Evolutionary conservation across 495 filamentous ascomycete genomes (phyloP).

Genomic region (Aspergillus asperescens): DNA sequence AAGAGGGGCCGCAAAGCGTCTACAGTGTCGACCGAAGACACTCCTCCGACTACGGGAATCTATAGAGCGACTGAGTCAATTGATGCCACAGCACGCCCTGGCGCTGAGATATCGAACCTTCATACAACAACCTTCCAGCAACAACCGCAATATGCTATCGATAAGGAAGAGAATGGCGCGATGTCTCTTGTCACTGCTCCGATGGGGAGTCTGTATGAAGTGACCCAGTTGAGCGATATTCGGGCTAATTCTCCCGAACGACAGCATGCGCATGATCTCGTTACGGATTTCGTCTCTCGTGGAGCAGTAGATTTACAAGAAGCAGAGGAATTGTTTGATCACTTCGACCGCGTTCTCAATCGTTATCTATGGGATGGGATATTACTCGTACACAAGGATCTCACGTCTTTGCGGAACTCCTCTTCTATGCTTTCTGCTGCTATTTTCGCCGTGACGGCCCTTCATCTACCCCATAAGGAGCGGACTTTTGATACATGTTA

Average conservation of each 20-base stretch:
- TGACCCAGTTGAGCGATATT: slow-evolving; percentile 50
- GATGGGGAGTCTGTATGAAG: slow-evolving; percentile 57
- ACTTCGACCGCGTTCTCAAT: slow-evolving; percentile 49
- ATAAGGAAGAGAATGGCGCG: slow-evolving; percentile 39
- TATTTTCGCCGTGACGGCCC: slow-evolving; percentile 48
- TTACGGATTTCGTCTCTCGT: slow-evolving; percentile 50
- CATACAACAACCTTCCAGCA: slow-evolving; percentile 22
- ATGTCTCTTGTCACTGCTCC: slow-evolving; percentile 49
- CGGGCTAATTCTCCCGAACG: slow-evolving; percentile 35
- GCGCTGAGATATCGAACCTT: slow-evolving; percentile 17
- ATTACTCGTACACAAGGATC: slow-evolving; percentile 41
- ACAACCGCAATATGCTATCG: slow-evolving; percentile 37
- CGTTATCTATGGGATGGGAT: slow-evolving; percentile 51
- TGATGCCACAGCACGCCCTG: slow-evolving; percentile 10
- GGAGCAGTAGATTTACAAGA: slow-evolving; percentile 44
- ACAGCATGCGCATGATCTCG: slow-evolving; percentile 35
- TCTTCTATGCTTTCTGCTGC: slow-evolving; percentile 48
- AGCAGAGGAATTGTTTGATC: slow-evolving; percentile 45
- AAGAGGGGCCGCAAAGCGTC: slow-evolving; percentile 37
- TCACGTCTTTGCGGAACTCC: slow-evolving; percentile 40
- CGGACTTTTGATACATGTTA: slow-evolving; percentile 47
- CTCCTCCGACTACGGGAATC: slow-evolving; percentile 10
- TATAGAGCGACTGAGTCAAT: slow-evolving; percentile 17
- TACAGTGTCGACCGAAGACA: slow-evolving; percentile 37
- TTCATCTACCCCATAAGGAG: slow-evolving; percentile 46